Evolutionary conservation across 1,284 basidiomycete species (phyloP).

Genomic region (Albatrellus sp.): DNA sequence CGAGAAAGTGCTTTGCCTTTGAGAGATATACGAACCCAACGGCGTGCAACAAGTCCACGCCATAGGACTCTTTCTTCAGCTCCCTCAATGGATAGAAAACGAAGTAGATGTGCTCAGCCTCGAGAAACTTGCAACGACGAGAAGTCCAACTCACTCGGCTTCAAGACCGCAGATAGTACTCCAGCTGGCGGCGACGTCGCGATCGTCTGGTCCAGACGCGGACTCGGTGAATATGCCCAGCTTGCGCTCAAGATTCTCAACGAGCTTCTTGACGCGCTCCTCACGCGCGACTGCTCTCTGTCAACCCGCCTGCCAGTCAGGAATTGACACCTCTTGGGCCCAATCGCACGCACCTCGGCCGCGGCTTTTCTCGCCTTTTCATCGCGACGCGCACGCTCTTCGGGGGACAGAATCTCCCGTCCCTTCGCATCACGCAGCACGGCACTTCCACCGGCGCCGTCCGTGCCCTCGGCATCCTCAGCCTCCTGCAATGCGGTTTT

Average conservation of each 20-base stretch:
- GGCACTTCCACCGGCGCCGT: slow-evolving; percentile 13
- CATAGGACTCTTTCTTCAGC: slow-evolving; percentile 85
- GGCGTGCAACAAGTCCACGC: slow-evolving; percentile 82
- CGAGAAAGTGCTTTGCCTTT: slow-evolving; percentile 74
- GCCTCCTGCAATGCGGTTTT: slow-evolving; percentile 95
- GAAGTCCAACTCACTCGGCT: slow-evolving; percentile 49
- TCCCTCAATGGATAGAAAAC: slow-evolving; percentile 33
- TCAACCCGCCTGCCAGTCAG: background rate
- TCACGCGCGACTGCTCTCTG: slow-evolving; percentile 74
- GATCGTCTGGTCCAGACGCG: slow-evolving; percentile 63
- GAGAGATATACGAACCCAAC: slow-evolving; percentile 85
- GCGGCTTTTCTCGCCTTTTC: slow-evolving; percentile 60
- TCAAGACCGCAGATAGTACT: slow-evolving; percentile 71
- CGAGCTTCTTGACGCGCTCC: slow-evolving; percentile 74
- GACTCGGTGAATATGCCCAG: slow-evolving; percentile 89
- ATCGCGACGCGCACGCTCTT: slow-evolving; percentile 72
- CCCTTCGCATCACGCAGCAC: slow-evolving; percentile 53
- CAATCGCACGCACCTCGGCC: slow-evolving; percentile 44
- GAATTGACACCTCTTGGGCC: too few species aligned
- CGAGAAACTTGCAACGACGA: background rate
- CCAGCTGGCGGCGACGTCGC: slow-evolving; percentile 60
- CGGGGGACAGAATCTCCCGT: slow-evolving; percentile 62
- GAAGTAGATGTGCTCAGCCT: background rate
- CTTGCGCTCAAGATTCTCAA: slow-evolving; percentile 78
- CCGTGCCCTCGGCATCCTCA: slow-evolving; percentile 46